Percentiles rank a stretch among this genome's conserved stretches.
These are phyloP conservation scores for Tolypocladium album DNA, from an alignment of 2,329 filamentous ascomycete species.

Conservation along the genomic window DNA sequence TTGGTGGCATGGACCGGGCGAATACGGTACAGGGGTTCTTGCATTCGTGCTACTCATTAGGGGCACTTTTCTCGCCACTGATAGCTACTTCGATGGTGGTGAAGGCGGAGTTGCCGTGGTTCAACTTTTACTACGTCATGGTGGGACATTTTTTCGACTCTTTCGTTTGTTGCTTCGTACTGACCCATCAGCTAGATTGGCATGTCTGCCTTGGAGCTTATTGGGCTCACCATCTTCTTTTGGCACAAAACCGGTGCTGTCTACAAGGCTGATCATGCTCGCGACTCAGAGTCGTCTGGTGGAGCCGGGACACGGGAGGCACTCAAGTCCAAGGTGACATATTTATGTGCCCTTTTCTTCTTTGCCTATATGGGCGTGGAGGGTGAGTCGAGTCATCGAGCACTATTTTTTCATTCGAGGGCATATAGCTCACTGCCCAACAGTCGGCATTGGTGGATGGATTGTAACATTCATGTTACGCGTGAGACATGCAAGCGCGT, in stretches of 20 bases:
- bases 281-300: conserved; percentile 9
- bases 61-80: conserved; percentile 52
- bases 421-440: not conserved
- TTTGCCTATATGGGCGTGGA: conserved; percentile 66
- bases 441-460: conserved; percentile 63
- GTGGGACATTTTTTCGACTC: conserved; percentile 27
- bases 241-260: conserved; percentile 45
- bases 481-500: conserved; percentile 52
- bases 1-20: conserved; percentile 55
- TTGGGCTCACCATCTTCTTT: conserved; percentile 40
- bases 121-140: conserved; percentile 62
- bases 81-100: conserved; percentile 59
- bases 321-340: conserved; percentile 43
- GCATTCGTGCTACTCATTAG: conserved; percentile 55
- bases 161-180: not conserved
- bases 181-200: conserved; percentile 18
- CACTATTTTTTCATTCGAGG: not conserved
- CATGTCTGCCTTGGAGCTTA: conserved; percentile 43
- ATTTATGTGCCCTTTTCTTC: conserved; percentile 58
- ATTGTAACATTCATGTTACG: conserved; percentile 71
- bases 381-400: conserved; percentile 18
- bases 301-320: conserved; percentile 24
- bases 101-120: conserved; percentile 49
- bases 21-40: conserved; percentile 58
- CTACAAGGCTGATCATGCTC: conserved; percentile 33